Evolutionary conservation across 495 filamentous ascomycete genomes (phyloP), one percentile per base, ranked within the genome.

Genomic region (Penicillium robsamsonii): DNA sequence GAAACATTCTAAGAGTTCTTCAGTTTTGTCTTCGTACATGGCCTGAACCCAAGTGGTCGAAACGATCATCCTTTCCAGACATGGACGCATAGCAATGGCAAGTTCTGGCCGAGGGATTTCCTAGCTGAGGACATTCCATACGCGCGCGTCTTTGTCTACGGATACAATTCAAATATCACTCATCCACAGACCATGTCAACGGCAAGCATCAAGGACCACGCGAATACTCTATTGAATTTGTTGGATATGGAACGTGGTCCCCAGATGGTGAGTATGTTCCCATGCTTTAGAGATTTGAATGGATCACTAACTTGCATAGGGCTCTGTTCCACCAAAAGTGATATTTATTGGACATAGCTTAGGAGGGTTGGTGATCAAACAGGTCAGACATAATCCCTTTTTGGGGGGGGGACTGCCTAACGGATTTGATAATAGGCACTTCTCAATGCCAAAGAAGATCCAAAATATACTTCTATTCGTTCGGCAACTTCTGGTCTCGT

Each of bases 321-420:
- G 54, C 6, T 49, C 65, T 1, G 29, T 57, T 37, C 65, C 64
- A 5, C 69, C 72, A 1, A 71, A 65, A 15, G 70, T 79, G 13
- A 75, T 80, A 30, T 79, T 77, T 30, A 64, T 80, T 27, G 73
- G 75, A 30, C 77, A 80, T 50, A 79, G 73, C 53, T 59, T 80
- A 12, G 77, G 77, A 13, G 74, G 77, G 0, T 62, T 80, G 27
- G 62, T 80, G 4, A 71, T 77, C 46, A 73, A 76, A 53, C 73
- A 80, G 65, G 77, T 78, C 60, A 43, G 54, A 48, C 22, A 52
- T 27, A 25, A 30, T 44, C 18, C 6, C 25, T 20, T 18, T 30
- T 8, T 13, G 8, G 5, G n/a, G 29, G 4, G 2, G 29, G 33
- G 0, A 6, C 2, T 6, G 29, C 3, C 24, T 49, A n/a, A 49